These are phyloP conservation scores for Phytophthora sansomeana DNA, from an alignment of 352 stramenopile genomes.

Conservation along the genomic window DNA sequence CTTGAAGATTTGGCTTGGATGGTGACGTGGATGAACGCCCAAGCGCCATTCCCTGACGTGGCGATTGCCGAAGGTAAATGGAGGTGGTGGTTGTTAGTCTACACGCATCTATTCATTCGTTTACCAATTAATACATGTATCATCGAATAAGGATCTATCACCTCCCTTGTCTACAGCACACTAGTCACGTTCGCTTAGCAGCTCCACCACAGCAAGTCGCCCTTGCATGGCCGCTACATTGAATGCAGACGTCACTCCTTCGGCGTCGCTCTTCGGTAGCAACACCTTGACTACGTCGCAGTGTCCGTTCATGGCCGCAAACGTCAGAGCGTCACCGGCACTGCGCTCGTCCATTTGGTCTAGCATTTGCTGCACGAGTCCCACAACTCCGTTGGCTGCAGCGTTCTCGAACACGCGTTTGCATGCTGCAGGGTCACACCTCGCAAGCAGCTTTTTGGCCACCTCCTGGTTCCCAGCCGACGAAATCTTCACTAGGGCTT, in stretches of 20 bases:
- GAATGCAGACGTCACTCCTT: conserved; percentile 18
- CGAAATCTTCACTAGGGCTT: conserved; percentile 25
- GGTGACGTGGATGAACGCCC: too few relatives aligned
- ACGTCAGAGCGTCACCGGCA: conserved; percentile 5
- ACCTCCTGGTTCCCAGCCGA: conserved; percentile 19
- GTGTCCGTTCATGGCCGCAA: conserved; percentile 26
- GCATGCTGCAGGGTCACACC: conserved; percentile 13
- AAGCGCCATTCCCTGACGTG: too few relatives aligned
- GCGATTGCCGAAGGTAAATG: too few relatives aligned
- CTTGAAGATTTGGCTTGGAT: too few relatives aligned
- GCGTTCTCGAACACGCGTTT: conserved; percentile 26
- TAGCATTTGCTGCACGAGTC: conserved; percentile 25
- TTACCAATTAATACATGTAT: too few relatives aligned
- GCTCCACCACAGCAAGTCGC: conserved; percentile 20
- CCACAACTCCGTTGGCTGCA: conserved; percentile 11
- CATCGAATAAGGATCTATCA: too few relatives aligned
- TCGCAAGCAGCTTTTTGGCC: conserved; percentile 7
- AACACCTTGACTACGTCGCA: conserved; percentile 19
- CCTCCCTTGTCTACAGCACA: too few relatives aligned
- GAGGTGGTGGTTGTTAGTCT: too few relatives aligned
- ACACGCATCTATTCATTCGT: too few relatives aligned
- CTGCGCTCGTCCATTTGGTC: conserved; percentile 7
- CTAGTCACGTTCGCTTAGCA: conserved; percentile 21
- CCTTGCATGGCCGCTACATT: conserved; percentile 27
- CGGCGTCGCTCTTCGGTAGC: conserved; percentile 18